These are phyloP conservation scores for Epithele typhae DNA, from an alignment of 768 basidiomycete species.

Conservation along the genomic window DNA sequence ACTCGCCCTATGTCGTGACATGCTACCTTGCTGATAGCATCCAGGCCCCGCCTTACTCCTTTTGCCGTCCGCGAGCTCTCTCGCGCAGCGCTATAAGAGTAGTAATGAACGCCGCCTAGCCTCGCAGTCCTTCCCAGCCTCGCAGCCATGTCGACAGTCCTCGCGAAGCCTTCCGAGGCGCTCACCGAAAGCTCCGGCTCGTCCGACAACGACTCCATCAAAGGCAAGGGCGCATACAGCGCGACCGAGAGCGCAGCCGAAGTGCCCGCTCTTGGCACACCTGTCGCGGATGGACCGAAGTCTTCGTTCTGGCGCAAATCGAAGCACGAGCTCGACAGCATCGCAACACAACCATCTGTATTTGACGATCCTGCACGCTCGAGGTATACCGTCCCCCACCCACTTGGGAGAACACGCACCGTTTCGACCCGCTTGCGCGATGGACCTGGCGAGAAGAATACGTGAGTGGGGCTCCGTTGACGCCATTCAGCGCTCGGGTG, in stretches of 20 bases:
- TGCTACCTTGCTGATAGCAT: slow-evolving; percentile 18
- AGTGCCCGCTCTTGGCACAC: slow-evolving; percentile 21
- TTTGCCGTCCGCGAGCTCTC: no score
- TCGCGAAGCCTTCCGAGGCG: slow-evolving; percentile 4
- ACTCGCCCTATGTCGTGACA: slow-evolving; percentile 10
- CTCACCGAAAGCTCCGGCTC: slow-evolving; percentile 1
- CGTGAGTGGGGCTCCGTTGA: slow-evolving; percentile 25
- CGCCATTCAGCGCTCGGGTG: no score
- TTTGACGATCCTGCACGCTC: slow-evolving; percentile 52
- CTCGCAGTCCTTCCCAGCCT: background rate
- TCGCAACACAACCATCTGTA: slow-evolving; percentile 59
- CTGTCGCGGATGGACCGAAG: slow-evolving; percentile 20
- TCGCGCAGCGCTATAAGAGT: no score
- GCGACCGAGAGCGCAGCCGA: slow-evolving; percentile 15
- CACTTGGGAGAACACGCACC: slow-evolving; percentile 54
- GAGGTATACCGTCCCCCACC: slow-evolving; percentile 50
- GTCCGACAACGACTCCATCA: slow-evolving; percentile 11
- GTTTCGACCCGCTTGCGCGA: slow-evolving; percentile 60
- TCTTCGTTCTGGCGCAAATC: slow-evolving; percentile 29
- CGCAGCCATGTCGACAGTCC: slow-evolving; percentile 16
- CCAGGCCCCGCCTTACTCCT: background rate
- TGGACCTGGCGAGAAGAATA: slow-evolving; percentile 73
- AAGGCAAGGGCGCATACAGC: slow-evolving; percentile 17
- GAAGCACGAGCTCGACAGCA: slow-evolving; percentile 39
- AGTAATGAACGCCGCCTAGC: no score